Evolutionary conservation across 2,329 filamentous ascomycete species (phyloP), one percentile per base, ranked within the genome.

Genomic region (Sclerotinia subarctica): DNA sequence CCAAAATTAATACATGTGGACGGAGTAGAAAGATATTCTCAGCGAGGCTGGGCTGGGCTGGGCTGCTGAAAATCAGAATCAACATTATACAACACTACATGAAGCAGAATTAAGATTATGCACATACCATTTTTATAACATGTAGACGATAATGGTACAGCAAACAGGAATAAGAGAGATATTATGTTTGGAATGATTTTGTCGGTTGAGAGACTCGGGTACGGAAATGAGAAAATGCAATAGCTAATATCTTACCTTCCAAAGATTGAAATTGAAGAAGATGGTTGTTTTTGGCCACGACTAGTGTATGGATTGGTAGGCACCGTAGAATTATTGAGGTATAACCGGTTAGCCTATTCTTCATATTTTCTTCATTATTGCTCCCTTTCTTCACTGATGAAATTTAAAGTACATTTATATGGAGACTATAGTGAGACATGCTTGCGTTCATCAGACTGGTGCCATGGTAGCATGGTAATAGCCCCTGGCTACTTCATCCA

Each of bases 101-200:
- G 29, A 56, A 56, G 42, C 51, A 62, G 44, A 35, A 35, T 62
- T 63, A 67, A 67, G 42, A 67, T 67, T 67, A 49, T 49, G 26
- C 57, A 38, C n/a, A 63, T 67, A 63, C 49, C 65, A 54, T 67
- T 63, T 63, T 63, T 67, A 63, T 26, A 47, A 54, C 26, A 42
- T 10, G 3, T 46, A 24, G n/a, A 51, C 24, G 21, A 60, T 42
- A 42, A 58, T 51, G 64, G n/a, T 58, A 56, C 47, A 58, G 38
- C 63, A 58, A 66, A 59, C 49, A 29, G 19, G 42, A 32, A 32
- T 32, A 64, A 64, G 47, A 52, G 54, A 64, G 47, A 52, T 49
- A 64, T 38, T 29, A 17, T 52, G 47, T 38, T 38, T 51, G 59
- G 51, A 26, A 54, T 44, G 19, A 49, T 7, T 60, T 59, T 51